phyloP scores from a whole-genome alignment of 768 basidiomycete species.

The Candolleomyces aberdarensis region DNA sequence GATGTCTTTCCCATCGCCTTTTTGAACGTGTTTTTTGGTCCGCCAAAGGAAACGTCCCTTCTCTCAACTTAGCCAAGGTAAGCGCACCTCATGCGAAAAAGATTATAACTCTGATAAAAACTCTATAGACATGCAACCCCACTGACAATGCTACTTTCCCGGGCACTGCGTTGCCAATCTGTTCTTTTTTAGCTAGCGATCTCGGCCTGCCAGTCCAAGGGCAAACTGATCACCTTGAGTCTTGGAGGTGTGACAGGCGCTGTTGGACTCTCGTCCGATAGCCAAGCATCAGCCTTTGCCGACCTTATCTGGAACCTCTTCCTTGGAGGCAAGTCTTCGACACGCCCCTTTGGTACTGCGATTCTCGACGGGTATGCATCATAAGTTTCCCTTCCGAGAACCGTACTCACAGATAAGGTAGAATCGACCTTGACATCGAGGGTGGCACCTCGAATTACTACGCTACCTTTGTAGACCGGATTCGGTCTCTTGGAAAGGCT shows the following conservation, averaged over 20 bases:
- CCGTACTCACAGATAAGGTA: conserved; percentile 15
- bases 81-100: conserved; percentile 10
- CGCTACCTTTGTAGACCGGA: conserved; percentile 51
- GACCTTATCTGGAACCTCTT: conserved; percentile 72
- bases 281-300: conserved; percentile 56
- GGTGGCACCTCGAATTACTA: conserved; percentile 53
- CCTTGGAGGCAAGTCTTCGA: conserved; percentile 52
- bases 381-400: neutral
- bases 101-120: neutral
- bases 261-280: conserved; percentile 56
- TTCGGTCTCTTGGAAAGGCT: conserved; percentile 48
- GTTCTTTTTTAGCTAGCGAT: conserved; percentile 59
- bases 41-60: conserved; percentile 59
- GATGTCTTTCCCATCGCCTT: conserved; percentile 73
- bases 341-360: conserved; percentile 69
- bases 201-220: conserved; percentile 58
- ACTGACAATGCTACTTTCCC: conserved; percentile 54
- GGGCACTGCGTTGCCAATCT: conserved; percentile 62
- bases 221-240: conserved; percentile 58
- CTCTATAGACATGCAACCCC: conserved; percentile 56
- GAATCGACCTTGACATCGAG: conserved; percentile 74
- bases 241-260: conserved; percentile 62
- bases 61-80: conserved; percentile 69
- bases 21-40: conserved; percentile 60
- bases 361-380: conserved; percentile 63